Conservation (phyloP, 2,329 filamentous ascomycete species). For the Hypoxylon sp. region DNA sequence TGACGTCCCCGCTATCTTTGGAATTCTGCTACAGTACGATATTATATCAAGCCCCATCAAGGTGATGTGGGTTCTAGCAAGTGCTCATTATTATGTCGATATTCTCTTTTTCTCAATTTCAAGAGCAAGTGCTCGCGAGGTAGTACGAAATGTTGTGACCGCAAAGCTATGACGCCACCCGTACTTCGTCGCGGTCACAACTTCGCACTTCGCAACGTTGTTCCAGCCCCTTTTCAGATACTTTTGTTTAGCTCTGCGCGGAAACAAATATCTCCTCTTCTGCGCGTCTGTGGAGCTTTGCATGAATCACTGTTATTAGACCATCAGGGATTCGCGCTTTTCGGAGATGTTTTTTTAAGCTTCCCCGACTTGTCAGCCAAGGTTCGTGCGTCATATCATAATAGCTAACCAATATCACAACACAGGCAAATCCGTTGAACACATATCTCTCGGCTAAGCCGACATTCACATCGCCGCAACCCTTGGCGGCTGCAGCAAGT, state of each 20-base stretch:
- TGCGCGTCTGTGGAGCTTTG: slow-evolving; percentile 52
- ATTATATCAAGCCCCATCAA: slow-evolving; percentile 17
- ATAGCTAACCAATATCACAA: slow-evolving; percentile 67
- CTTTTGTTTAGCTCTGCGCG: slow-evolving; percentile 31
- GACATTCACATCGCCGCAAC: slow-evolving; percentile 90
- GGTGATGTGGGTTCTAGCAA: slow-evolving; percentile 9
- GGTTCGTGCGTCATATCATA: slow-evolving; percentile 51
- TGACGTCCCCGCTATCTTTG: slow-evolving; percentile 2
- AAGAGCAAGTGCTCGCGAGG: slow-evolving; percentile 43
- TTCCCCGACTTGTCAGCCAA: slow-evolving; percentile 42
- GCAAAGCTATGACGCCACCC: slow-evolving; percentile 15
- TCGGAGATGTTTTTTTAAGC: slow-evolving; percentile 40
- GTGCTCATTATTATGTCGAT: slow-evolving; percentile 6
- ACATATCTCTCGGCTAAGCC: slow-evolving; percentile 94
- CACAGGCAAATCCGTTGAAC: slow-evolving; percentile 91
- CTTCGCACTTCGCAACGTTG: slow-evolving; percentile 6
- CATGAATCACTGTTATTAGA: slow-evolving; percentile 53
- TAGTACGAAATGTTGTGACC: slow-evolving; percentile 20
- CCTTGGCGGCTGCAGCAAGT: slow-evolving; percentile 88
- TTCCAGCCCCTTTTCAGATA: slow-evolving; percentile 25
- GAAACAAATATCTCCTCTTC: slow-evolving; percentile 32
- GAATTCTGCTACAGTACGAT: slow-evolving; percentile 7
- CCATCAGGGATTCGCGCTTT: slow-evolving; percentile 50
- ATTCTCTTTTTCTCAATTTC: slow-evolving; percentile 21
- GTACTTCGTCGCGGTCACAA: slow-evolving; percentile 7